Percentiles rank a stretch among this genome's conserved stretches.
These are phyloP conservation scores for Gossypium longicalyx DNA, from an alignment of 345 rosid genomes.

Conservation along the genomic window DNA sequence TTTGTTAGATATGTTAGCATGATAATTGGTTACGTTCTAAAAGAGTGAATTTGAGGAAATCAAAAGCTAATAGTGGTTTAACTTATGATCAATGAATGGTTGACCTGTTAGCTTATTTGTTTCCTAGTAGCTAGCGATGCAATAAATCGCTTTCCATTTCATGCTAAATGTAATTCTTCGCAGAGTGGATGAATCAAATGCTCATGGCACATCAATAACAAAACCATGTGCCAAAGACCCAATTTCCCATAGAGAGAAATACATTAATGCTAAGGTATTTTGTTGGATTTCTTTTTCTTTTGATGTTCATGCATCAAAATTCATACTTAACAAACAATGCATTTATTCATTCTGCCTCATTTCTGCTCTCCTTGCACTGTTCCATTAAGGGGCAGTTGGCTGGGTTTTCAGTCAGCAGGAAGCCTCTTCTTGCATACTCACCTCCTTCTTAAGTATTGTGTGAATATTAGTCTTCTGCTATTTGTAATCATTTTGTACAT, in stretches of 20 bases:
- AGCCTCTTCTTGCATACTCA: not conserved
- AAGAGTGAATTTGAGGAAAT: not conserved
- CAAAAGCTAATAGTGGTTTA: not conserved
- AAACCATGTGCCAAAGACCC: conserved; percentile 69
- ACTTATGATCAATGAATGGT: not conserved
- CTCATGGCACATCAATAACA: conserved; percentile 24
- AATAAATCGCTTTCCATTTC: not conserved
- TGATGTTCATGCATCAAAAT: not conserved
- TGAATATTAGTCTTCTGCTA: conserved; percentile 2
- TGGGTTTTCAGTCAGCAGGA: not conserved
- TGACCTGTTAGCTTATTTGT: not conserved
- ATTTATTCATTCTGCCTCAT: not conserved
- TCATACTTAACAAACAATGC: not conserved
- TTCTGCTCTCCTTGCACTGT: not conserved
- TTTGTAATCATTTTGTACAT: not conserved
- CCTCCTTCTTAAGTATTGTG: not conserved
- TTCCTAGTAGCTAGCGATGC: not conserved
- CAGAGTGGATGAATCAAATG: conserved; percentile 41
- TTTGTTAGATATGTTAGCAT: not conserved
- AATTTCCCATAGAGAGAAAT: conserved; percentile 56
- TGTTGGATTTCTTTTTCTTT: not conserved
- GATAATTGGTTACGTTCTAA: not conserved
- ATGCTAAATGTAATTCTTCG: conserved; percentile 2
- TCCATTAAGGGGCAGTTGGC: not conserved
- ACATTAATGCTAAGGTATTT: conserved; percentile 66